These are phyloP conservation scores for Phytophthora palmivora DNA, from an alignment of 352 stramenopile genomes.

Conservation along the genomic window DNA sequence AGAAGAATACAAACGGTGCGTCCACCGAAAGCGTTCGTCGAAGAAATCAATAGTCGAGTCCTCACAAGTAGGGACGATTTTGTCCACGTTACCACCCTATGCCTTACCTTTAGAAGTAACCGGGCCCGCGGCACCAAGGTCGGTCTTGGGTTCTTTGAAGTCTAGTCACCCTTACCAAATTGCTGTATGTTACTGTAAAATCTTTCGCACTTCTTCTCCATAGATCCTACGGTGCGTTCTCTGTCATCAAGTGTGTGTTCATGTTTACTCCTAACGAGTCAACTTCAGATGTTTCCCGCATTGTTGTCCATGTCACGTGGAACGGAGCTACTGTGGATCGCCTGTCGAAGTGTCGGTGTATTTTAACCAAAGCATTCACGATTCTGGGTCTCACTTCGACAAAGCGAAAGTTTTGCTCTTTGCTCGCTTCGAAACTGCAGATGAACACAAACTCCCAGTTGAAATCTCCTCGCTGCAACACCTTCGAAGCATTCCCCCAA, in stretches of 20 bases:
- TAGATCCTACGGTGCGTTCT: not conserved
- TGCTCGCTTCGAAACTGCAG: conserved; percentile 37
- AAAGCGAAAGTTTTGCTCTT: conserved; percentile 36
- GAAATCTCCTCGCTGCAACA: conserved; percentile 13
- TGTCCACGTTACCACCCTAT: no score
- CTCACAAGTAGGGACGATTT: no score
- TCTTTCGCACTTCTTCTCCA: not conserved
- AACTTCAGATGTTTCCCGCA: conserved; percentile 59
- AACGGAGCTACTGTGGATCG: conserved; percentile 73
- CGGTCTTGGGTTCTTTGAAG: not conserved
- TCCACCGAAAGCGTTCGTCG: not conserved
- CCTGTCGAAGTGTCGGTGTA: conserved; percentile 25
- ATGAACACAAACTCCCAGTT: conserved; percentile 7
- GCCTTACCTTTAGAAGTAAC: conserved; percentile 37
- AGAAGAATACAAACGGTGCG: conserved; percentile 67
- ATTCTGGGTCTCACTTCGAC: not conserved
- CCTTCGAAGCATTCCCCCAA: conserved; percentile 46
- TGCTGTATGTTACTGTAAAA: not conserved
- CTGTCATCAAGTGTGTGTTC: no score
- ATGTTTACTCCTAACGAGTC: no score
- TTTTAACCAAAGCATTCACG: not conserved
- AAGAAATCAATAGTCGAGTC: not conserved
- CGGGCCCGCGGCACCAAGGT: conserved; percentile 52
- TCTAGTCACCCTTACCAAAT: no score
- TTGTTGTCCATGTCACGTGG: conserved; percentile 65